Evolutionary conservation across 2,329 filamentous ascomycete species (phyloP).

Genomic region (Diaporthe ampelina): DNA sequence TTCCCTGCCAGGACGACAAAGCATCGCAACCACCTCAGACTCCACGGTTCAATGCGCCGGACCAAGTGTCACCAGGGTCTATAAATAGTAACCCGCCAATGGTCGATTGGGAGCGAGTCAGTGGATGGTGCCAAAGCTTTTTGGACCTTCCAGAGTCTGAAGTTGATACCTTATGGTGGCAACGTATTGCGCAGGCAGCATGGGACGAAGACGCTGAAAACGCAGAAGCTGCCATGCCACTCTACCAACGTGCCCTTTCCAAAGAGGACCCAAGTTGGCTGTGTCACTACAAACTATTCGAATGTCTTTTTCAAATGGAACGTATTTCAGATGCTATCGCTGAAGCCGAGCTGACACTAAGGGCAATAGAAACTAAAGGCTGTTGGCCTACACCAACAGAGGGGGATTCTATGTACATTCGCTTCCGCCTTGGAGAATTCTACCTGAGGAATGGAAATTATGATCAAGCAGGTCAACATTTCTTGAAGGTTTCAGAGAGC

Average conservation of each 20-base stretch:
- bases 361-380: conserved; percentile 31
- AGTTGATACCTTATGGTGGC: conserved; percentile 46
- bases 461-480: not conserved
- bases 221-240: not conserved
- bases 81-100: not conserved
- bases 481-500: not conserved
- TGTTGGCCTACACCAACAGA: conserved; percentile 40
- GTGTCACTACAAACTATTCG: not conserved
- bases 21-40: not conserved
- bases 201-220: not conserved
- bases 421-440: conserved; percentile 41
- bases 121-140: conserved; percentile 42
- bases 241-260: conserved; percentile 42
- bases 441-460: conserved; percentile 21
- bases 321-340: not conserved
- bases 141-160: conserved; percentile 37
- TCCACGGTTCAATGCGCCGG: not conserved
- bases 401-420: conserved; percentile 40
- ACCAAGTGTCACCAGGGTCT: not conserved
- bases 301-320: conserved; percentile 9
- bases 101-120: conserved; percentile 42
- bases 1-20: not conserved
- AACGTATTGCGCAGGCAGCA: conserved; percentile 44
- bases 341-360: conserved; percentile 35
- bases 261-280: conserved; percentile 38